Evolutionary conservation across 306 rosid species (phyloP).

Genomic region (Lagenaria siceraria): DNA sequence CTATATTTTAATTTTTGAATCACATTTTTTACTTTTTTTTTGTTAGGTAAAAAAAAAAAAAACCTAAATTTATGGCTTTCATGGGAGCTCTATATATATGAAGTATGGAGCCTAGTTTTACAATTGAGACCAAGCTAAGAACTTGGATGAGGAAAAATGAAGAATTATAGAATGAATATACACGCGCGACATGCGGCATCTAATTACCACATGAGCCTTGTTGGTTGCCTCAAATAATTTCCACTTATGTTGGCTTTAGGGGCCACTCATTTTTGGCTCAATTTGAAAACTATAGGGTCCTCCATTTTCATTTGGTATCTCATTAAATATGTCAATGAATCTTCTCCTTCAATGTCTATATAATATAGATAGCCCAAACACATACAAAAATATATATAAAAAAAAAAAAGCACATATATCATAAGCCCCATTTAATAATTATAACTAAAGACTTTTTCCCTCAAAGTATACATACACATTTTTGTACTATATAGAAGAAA

Average conservation of each 20-base stretch:
- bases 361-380: background rate
- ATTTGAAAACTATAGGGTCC: background rate
- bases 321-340: background rate
- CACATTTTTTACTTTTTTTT: no score
- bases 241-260: background rate
- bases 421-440: background rate
- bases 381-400: background rate
- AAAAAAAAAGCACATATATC: background rate
- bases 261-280: background rate
- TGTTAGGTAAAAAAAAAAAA: no score
- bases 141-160: background rate
- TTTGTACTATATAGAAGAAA: background rate
- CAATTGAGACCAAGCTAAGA: background rate
- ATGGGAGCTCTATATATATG: background rate
- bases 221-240: background rate
- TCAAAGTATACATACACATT: background rate
- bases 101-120: background rate
- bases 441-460: background rate
- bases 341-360: background rate
- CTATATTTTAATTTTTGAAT: no score
- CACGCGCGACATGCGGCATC: background rate
- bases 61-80: no score
- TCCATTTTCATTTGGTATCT: background rate
- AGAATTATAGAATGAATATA: background rate
- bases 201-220: background rate